Conservation (phyloP, 345 rosid species). For the Physaria fendleri region DNA sequence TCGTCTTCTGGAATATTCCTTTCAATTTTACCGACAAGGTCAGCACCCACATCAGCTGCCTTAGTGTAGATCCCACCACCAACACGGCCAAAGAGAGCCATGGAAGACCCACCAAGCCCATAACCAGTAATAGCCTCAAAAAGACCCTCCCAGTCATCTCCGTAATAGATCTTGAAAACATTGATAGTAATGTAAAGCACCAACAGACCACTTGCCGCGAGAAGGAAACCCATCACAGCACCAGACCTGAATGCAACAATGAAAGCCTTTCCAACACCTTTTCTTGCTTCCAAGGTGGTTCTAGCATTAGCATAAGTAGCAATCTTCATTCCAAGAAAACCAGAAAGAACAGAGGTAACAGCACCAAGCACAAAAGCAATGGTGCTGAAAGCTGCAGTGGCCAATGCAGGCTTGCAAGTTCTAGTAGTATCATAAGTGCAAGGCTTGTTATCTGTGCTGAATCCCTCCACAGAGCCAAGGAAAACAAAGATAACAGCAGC, state of each 20-base stretch:
- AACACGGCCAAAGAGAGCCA: slow-evolving; percentile 75
- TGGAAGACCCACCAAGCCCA: slow-evolving; percentile 72
- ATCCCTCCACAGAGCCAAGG: slow-evolving; percentile 68
- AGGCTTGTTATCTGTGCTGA: slow-evolving; percentile 58
- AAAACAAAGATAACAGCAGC: slow-evolving; percentile 52
- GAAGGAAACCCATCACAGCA: slow-evolving; percentile 74
- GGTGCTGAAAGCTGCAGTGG: slow-evolving; percentile 77
- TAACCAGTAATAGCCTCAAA: slow-evolving; percentile 72
- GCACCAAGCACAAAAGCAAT: slow-evolving; percentile 65
- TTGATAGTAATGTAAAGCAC: slow-evolving; percentile 54
- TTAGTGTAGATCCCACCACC: slow-evolving; percentile 74
- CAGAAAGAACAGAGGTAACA: slow-evolving; percentile 71
- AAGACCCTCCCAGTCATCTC: slow-evolving; percentile 66
- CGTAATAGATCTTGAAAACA: slow-evolving; percentile 60
- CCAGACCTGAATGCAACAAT: slow-evolving; percentile 58
- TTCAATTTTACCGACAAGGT: slow-evolving; percentile 71
- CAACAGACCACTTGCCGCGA: slow-evolving; percentile 65
- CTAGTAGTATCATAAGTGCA: slow-evolving; percentile 54
- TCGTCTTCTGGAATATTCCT: slow-evolving; percentile 71
- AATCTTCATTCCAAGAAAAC: slow-evolving; percentile 90
- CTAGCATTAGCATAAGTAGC: slow-evolving; percentile 93
- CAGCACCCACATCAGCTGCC: slow-evolving; percentile 75
- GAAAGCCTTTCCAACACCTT: slow-evolving; percentile 88
- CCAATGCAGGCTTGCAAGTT: slow-evolving; percentile 77
- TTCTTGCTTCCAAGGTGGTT: slow-evolving; percentile 82